Conservation (phyloP, 2,329 filamentous ascomycete genomes). For the Aspergillus nomiae region DNA sequence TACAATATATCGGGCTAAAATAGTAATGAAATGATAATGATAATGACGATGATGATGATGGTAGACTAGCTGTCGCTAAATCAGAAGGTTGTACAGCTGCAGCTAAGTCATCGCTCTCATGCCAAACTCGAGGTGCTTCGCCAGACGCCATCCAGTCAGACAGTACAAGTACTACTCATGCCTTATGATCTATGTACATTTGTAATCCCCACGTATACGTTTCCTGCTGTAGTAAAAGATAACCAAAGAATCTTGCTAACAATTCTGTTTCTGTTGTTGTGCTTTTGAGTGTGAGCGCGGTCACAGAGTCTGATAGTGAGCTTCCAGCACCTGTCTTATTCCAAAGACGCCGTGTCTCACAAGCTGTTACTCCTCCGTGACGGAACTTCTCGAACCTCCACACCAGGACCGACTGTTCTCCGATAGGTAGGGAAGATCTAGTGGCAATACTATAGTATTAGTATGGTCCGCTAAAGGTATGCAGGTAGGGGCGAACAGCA, state of each 20-base stretch:
- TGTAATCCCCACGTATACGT: conserved; percentile 19
- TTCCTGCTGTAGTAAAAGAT: conserved; percentile 16
- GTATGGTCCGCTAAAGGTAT: background rate
- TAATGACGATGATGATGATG: background rate
- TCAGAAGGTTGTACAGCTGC: background rate
- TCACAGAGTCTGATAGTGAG: background rate
- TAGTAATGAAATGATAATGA: background rate
- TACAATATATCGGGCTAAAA: background rate
- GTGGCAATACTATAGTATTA: background rate
- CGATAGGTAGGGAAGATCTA: conserved; percentile 64
- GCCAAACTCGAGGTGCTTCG: conserved; percentile 20
- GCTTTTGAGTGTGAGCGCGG: background rate
- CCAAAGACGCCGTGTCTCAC: conserved; percentile 68
- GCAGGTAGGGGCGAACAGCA: background rate
- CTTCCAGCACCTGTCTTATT: conserved; percentile 49
- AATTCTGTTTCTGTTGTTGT: background rate
- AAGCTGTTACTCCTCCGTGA: conserved; percentile 58
- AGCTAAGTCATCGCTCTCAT: background rate
- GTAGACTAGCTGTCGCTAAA: background rate
- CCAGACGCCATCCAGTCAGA: conserved; percentile 32
- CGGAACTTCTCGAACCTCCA: conserved; percentile 74
- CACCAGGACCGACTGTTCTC: conserved; percentile 74
- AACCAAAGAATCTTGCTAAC: background rate
- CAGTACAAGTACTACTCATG: conserved; percentile 21
- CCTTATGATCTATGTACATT: conserved; percentile 38